Conservation (phyloP, 305 asterid species). For the Solanum aculeatissimum region DNA sequence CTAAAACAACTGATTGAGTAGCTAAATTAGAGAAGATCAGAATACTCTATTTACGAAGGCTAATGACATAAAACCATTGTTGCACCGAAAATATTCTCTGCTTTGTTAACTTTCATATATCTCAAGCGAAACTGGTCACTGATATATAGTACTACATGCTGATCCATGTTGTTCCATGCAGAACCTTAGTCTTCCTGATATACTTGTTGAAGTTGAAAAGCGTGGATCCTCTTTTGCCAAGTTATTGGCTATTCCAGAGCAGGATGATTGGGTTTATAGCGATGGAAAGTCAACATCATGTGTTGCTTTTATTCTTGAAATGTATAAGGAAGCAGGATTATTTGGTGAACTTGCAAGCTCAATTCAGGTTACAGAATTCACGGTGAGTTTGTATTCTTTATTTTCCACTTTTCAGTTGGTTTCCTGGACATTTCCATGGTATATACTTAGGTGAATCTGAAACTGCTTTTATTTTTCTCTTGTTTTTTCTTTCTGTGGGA, state of each 20-base stretch:
- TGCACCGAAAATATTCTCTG: not conserved
- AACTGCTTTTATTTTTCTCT: not conserved
- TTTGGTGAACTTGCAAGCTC: conserved; percentile 60
- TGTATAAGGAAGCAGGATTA: conserved; percentile 89
- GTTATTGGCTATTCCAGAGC: conserved; percentile 72
- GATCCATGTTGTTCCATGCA: conserved; percentile 14
- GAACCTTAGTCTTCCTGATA: conserved; percentile 69
- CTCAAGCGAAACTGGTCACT: not conserved
- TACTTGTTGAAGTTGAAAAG: conserved; percentile 86
- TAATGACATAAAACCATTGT: not conserved
- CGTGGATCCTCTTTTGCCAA: conserved; percentile 82
- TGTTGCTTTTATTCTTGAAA: conserved; percentile 74
- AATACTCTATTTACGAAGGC: not conserved
- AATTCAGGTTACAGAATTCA: conserved; percentile 92
- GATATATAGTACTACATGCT: not conserved
- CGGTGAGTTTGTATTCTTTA: conserved; percentile 39
- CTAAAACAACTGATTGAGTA: not conserved
- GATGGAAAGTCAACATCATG: conserved; percentile 93
- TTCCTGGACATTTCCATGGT: not conserved
- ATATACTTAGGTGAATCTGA: not conserved
- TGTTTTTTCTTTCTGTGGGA: not conserved
- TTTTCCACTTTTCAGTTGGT: not conserved
- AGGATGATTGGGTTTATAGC: conserved; percentile 75
- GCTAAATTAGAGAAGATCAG: not conserved
- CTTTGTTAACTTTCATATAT: not conserved